Conservation (phyloP, 1,139 yeast species). For the Arxiozyma heterogenica region DNA sequence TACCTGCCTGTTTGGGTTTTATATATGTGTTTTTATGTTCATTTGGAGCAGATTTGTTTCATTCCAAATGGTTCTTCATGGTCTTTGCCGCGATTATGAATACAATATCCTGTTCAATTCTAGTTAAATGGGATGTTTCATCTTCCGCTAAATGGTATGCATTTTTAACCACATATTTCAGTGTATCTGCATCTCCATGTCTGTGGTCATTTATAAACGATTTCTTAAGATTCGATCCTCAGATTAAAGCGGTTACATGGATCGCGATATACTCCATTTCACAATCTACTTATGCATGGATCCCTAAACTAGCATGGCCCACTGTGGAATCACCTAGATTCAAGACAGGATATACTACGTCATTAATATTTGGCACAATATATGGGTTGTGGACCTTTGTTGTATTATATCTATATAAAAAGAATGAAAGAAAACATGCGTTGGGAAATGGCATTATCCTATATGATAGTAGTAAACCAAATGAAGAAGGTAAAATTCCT, state of each 20-base stretch:
- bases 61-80: slow-evolving; percentile 35
- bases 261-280: slow-evolving; percentile 32
- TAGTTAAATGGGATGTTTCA: slow-evolving; percentile 39
- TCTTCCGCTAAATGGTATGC: slow-evolving; percentile 32
- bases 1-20: slow-evolving; percentile 33
- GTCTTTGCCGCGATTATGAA: slow-evolving; percentile 44
- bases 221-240: slow-evolving; percentile 33
- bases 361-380: slow-evolving; percentile 44
- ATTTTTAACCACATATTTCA: slow-evolving; percentile 30
- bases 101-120: slow-evolving; percentile 36
- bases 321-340: slow-evolving; percentile 48
- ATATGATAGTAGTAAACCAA: slow-evolving; percentile 26
- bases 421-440: slow-evolving; percentile 47
- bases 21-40: slow-evolving; percentile 30
- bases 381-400: slow-evolving; percentile 48
- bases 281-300: slow-evolving; percentile 33
- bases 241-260: slow-evolving; percentile 33
- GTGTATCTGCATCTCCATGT: slow-evolving; percentile 32
- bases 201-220: slow-evolving; percentile 34
- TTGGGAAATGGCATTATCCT: slow-evolving; percentile 44
- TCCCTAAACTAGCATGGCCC: slow-evolving; percentile 41
- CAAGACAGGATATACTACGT: slow-evolving; percentile 43
- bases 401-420: slow-evolving; percentile 50
- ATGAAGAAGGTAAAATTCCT: slow-evolving; percentile 23
- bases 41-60: slow-evolving; percentile 30